These are phyloP conservation scores for Penicillium thymicola DNA, from an alignment of 2,329 filamentous ascomycete genomes.

Conservation along the genomic window DNA sequence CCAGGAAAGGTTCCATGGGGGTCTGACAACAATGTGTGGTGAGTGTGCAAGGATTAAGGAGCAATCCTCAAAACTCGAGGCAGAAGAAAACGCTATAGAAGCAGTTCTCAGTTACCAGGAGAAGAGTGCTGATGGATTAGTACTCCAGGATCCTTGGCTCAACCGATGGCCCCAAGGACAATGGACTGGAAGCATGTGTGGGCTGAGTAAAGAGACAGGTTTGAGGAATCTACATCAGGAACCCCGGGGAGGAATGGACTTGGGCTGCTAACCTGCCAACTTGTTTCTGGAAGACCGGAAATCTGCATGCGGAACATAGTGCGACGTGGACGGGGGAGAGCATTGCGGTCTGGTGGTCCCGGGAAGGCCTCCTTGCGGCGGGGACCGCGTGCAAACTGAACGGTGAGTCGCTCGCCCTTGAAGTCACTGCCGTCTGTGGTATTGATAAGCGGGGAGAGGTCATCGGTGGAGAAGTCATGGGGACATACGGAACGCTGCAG, in stretches of 20 bases:
- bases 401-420: constrained; percentile 94
- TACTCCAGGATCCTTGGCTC: constrained; percentile 10
- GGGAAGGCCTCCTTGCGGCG: constrained; percentile 65
- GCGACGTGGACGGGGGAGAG: constrained; percentile 76
- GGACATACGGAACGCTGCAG: constrained; percentile 55
- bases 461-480: constrained; percentile 54
- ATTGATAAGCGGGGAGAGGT: constrained; percentile 34
- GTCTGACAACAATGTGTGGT: neutral
- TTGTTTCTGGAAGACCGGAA: constrained; percentile 96
- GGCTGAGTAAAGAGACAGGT: constrained; percentile 16
- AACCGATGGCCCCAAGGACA: constrained; percentile 9
- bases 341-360: constrained; percentile 60
- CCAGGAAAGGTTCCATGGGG: constrained; percentile 1
- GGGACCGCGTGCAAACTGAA: constrained; percentile 94
- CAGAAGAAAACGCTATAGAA: neutral
- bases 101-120: neutral
- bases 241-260: constrained; percentile 30
- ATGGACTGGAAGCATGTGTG: constrained; percentile 11
- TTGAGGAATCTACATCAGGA: constrained; percentile 19
- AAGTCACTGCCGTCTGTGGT: constrained; percentile 87
- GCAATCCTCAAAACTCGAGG: neutral
- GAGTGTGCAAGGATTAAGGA: neutral
- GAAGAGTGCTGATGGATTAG: neutral
- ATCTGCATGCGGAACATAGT: constrained; percentile 97
- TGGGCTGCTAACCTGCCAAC: constrained; percentile 94